phyloP scores from a whole-genome alignment of 352 stramenopile genomes.

The Pythium diclinum region DNA sequence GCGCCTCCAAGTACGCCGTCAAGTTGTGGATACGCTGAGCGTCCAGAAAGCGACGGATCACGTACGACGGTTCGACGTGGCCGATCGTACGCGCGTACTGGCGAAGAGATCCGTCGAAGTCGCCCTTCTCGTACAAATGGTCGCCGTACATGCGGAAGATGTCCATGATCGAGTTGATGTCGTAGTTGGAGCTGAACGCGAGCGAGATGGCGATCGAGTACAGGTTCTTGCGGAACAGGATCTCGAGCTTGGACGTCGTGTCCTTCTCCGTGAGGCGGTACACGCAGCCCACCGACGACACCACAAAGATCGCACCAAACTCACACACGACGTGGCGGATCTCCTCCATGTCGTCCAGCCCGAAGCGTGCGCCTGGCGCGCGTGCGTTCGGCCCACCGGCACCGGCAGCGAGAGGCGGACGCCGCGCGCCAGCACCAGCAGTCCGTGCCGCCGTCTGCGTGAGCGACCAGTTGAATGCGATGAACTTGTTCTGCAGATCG shows the following conservation, averaged over 20 bases:
- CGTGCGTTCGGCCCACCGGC: slow-evolving; percentile 24
- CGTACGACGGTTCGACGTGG: slow-evolving; percentile 96
- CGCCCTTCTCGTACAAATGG: slow-evolving; percentile 97
- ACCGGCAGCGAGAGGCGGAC: not conserved
- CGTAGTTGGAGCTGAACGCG: slow-evolving; percentile 93
- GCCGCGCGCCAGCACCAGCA: not conserved
- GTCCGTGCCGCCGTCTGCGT: slow-evolving; percentile 30
- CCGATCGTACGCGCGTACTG: slow-evolving; percentile 98
- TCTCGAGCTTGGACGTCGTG: slow-evolving; percentile 95
- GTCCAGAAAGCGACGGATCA: slow-evolving; percentile 97
- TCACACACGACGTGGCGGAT: slow-evolving; percentile 84
- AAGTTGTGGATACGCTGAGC: slow-evolving; percentile 96
- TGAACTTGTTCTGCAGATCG: slow-evolving; percentile 91
- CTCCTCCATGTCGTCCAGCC: slow-evolving; percentile 84
- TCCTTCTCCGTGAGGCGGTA: slow-evolving; percentile 94
- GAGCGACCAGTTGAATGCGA: slow-evolving; percentile 89
- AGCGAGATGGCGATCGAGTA: slow-evolving; percentile 98
- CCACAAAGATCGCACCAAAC: slow-evolving; percentile 86
- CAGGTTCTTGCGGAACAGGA: slow-evolving; percentile 96
- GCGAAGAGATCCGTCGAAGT: slow-evolving; percentile 94
- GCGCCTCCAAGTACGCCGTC: slow-evolving; percentile 94
- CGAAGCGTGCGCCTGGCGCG: slow-evolving; percentile 65
- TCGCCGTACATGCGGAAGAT: slow-evolving; percentile 97
- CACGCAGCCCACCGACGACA: slow-evolving; percentile 83
- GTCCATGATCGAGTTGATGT: slow-evolving; percentile 94